These are phyloP conservation scores for Dendrostoma leiphaemia DNA, from an alignment of 2,329 filamentous ascomycete genomes.

Conservation along the genomic window DNA sequence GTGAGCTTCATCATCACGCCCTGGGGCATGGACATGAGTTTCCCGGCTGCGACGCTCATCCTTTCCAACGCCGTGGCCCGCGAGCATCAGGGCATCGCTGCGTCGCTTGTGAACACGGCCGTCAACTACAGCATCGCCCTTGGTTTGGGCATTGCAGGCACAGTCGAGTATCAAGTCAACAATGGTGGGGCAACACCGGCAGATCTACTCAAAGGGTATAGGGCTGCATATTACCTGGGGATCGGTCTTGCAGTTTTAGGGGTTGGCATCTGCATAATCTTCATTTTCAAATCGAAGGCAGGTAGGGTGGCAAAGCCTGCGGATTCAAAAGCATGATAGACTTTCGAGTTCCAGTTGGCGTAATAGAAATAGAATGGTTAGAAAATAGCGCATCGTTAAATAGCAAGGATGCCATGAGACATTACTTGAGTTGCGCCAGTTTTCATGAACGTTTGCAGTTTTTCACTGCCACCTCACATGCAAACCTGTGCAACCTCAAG, in stretches of 20 bases:
- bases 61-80: slow-evolving; percentile 37
- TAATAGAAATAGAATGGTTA: too few relatives aligned
- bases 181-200: slow-evolving; percentile 18
- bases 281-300: slow-evolving; percentile 6
- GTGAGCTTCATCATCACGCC: slow-evolving; percentile 44
- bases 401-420: too few relatives aligned
- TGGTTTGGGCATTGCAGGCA: slow-evolving; percentile 52
- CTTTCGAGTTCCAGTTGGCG: too few relatives aligned
- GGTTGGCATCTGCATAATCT: slow-evolving; percentile 15
- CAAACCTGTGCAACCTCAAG: too few relatives aligned
- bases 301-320: too few relatives aligned
- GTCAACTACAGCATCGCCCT: slow-evolving; percentile 57
- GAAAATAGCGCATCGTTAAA: too few relatives aligned
- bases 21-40: slow-evolving; percentile 54
- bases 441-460: too few relatives aligned
- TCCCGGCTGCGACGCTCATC: slow-evolving; percentile 49
- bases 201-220: slow-evolving; percentile 18
- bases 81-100: slow-evolving; percentile 28
- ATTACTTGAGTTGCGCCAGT: too few relatives aligned
- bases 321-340: neutral
- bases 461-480: too few relatives aligned
- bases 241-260: slow-evolving; percentile 21
- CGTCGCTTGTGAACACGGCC: slow-evolving; percentile 49
- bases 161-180: slow-evolving; percentile 43
- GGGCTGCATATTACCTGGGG: slow-evolving; percentile 19